phyloP scores from a whole-genome alignment of 306 rosid species.

The Cicer bijugum region DNA sequence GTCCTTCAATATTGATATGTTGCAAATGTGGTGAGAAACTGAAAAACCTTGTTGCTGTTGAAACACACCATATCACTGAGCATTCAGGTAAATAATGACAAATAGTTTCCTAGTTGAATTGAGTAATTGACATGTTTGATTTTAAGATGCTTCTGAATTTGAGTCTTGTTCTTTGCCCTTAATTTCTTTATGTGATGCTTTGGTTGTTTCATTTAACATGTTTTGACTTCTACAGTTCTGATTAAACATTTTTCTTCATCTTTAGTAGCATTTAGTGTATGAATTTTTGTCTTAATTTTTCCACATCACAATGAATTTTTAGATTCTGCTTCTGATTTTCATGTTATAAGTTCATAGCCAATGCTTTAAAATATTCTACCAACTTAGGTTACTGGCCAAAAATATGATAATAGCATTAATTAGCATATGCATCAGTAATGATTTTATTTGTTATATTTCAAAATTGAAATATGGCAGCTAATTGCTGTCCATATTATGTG shows the following conservation, averaged over 20 bases:
- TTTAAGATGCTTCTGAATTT: conserved; percentile 13
- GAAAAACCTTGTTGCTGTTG: conserved; percentile 43
- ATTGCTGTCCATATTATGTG: too few species aligned
- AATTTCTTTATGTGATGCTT: neutral
- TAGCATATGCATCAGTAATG: too few species aligned
- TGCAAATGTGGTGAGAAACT: conserved; percentile 51
- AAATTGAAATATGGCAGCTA: too few species aligned
- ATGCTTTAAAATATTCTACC: too few species aligned
- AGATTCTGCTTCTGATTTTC: too few species aligned
- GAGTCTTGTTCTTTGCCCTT: neutral
- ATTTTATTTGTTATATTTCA: too few species aligned
- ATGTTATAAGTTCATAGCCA: too few species aligned
- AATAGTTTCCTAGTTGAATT: conserved; percentile 9
- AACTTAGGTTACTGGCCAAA: too few species aligned
- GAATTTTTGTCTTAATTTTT: too few species aligned
- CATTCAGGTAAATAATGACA: conserved; percentile 54
- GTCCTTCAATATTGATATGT: conserved; percentile 41
- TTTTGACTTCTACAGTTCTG: neutral
- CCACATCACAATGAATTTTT: too few species aligned
- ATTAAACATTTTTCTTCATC: neutral
- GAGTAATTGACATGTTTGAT: neutral
- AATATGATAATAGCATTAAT: too few species aligned
- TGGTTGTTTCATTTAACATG: neutral
- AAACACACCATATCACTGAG: conserved; percentile 48
- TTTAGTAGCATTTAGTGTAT: neutral